Base-by-base conservation (phyloP, 2,329 filamentous ascomycete genomes). In the Drechslera avenae region DNA sequence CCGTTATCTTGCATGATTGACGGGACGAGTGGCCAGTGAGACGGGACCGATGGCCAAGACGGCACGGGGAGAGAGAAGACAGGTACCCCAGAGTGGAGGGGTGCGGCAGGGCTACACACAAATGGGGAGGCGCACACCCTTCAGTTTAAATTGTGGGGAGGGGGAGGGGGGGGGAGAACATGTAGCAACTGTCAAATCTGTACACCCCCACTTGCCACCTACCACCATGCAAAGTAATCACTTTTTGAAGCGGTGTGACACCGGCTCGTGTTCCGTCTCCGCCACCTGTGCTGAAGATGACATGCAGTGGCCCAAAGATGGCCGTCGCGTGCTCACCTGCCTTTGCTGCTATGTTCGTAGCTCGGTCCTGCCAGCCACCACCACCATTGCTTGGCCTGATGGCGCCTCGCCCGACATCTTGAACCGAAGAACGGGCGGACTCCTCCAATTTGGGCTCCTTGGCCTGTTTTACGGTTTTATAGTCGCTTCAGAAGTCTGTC, bases 301-400 rank as follows among this genome's bases (percentile, higher is more conserved):
- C 42, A 43, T 43, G 49, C 39, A 23, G 28, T 14, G 26, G 31
- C 23, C 40, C 14, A 18, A 16, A 37, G 46, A 34, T 56, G 48
- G 30, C 32, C 47, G 62, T 68, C 62, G 63, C 63, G 65, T 68
- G 66, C 61, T 46, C 57, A 61, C 39, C 44, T 64, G 44, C 54
- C 50, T 40, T 16, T 54, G 30, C 45, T 46, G 46, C 49, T 44
- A 35, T 6, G 23, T 6, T 31, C 35, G 31, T 31, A 23, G 40
- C 13, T 30, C 3, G 18, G 7, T 17, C 46, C 28, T 36, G 16
- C 21, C 19, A 9, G 12, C 2, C 43, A 23, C 30, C 34, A 13
- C 31, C 30, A 32, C 23, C 47, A 21, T 21, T 34, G 39, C 30
- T 19, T 21, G 43, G 41, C 34, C 21, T 33, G 41, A 26, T 28